Percentiles rank a stretch among this genome's conserved stretches.
Evolutionary conservation across 345 rosid genomes (phyloP).

Genomic region (Camelina laxa): DNA sequence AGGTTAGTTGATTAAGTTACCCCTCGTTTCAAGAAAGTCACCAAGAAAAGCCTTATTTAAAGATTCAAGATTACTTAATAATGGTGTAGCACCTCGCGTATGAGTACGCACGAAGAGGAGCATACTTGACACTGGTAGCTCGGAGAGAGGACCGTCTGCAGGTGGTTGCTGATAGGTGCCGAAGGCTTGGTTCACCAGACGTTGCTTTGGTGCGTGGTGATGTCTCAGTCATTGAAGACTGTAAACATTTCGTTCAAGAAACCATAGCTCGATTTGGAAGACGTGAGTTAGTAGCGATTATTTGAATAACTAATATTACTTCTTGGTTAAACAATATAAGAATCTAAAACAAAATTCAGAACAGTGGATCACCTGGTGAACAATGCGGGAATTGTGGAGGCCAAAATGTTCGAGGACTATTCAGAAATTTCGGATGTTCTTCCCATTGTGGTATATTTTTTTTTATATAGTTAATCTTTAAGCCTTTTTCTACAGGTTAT

Average conservation of each 20-base stretch:
- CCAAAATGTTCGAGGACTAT: conserved; percentile 43
- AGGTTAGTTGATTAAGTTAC: conserved; percentile 42
- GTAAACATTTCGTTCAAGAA: conserved; percentile 44
- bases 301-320: conserved; percentile 2
- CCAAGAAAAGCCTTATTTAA: neutral
- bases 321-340: neutral
- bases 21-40: neutral
- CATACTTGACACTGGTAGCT: conserved; percentile 43
- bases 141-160: conserved; percentile 43
- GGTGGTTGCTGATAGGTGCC: conserved; percentile 36
- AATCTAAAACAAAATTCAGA: neutral
- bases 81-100: conserved; percentile 34
- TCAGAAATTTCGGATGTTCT: conserved; percentile 39
- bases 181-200: conserved; percentile 45
- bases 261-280: conserved; percentile 37
- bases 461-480: no score
- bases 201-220: conserved; percentile 36
- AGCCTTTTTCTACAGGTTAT: neutral
- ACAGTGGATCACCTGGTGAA: conserved; percentile 60
- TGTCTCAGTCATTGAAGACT: conserved; percentile 45
- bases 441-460: conserved; percentile 39
- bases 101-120: conserved; percentile 42
- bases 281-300: conserved; percentile 24
- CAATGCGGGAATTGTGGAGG: conserved; percentile 50
- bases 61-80: neutral